Evolutionary conservation across 2,329 filamentous ascomycete genomes (phyloP), one percentile per base, ranked within the genome.

Genomic region (Aureobasidium namibiae): DNA sequence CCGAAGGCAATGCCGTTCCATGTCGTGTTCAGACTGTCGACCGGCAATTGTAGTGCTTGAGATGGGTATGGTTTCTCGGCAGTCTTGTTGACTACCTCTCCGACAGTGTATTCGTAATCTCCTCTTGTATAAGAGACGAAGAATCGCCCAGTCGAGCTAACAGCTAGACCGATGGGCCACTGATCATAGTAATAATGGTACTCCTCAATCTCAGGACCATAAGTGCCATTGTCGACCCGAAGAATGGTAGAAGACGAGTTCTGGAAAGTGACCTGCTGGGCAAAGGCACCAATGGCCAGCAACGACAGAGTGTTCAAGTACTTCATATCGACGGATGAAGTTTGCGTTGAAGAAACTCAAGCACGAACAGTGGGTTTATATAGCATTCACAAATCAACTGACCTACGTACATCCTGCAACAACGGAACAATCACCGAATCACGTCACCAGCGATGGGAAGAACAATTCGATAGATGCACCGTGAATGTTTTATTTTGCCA

Each of bases 101-200:
- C 77, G 3, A 80, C 69, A 0, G 76, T 80, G 64, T 77, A 80
- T 9, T 67, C 63, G 62, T 78, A 77, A 26, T 67, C 66, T 13
- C 76, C 77, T 8, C 77, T 73, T 3, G 76, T 78, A 64, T 78
- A 78, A 45, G 71, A 75, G 16, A 73, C 69, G 61, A 78, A 78
- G 38, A 77, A 67, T 10, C 75, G 68, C n/a, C 74, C 74, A 26
- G 67, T 69, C 14, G 69, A 74, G 1, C 74, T 75, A 2, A 76
- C 70, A 16, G 75, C 74, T 8, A 78, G 71, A 5, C 75, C 75
- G 23, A 76, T 76, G 1, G 75, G 75, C 75, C 73, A 77, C 64
- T 77, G 73, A 29, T 74, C 72, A 59, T 76, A 76, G 65, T 69
- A 79, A 64, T 52, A 53, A 63, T 80, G 76, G 38, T 74, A 73